Evolutionary conservation across 225 moss, liverwort and hornwort genomes (phyloP).

Genomic region (Thuidium tamariscinum): DNA sequence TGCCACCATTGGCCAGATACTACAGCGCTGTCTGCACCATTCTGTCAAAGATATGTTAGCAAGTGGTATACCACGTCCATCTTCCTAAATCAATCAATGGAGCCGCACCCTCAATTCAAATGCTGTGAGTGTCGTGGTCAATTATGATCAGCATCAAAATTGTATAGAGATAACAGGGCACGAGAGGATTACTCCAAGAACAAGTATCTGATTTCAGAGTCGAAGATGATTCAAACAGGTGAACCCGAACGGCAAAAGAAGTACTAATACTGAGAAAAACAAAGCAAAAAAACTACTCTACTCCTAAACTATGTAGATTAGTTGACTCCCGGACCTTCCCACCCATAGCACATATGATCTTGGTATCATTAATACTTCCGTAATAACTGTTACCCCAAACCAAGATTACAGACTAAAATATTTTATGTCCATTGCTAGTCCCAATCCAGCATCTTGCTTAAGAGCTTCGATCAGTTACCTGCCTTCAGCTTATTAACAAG

Average conservation of each 20-base stretch:
- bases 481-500: not conserved
- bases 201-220: not conserved
- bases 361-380: not conserved
- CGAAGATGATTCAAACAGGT: not conserved
- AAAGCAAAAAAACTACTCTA: not conserved
- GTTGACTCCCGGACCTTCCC: not conserved
- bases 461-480: not conserved
- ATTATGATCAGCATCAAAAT: not conserved
- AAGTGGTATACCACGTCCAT: not conserved
- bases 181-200: not conserved
- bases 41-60: not conserved
- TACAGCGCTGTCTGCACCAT: conserved; percentile 16
- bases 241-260: not conserved
- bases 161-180: not conserved
- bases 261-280: not conserved
- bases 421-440: not conserved
- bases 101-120: not conserved
- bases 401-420: not conserved
- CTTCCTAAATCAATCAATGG: not conserved
- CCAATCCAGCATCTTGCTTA: not conserved
- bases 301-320: not conserved
- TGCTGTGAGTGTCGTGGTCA: not conserved
- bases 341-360: not conserved
- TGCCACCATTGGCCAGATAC: conserved; percentile 4
- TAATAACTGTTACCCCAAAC: not conserved